phyloP scores from a whole-genome alignment of 345 rosid genomes.

The Eucalyptus urophylla region DNA sequence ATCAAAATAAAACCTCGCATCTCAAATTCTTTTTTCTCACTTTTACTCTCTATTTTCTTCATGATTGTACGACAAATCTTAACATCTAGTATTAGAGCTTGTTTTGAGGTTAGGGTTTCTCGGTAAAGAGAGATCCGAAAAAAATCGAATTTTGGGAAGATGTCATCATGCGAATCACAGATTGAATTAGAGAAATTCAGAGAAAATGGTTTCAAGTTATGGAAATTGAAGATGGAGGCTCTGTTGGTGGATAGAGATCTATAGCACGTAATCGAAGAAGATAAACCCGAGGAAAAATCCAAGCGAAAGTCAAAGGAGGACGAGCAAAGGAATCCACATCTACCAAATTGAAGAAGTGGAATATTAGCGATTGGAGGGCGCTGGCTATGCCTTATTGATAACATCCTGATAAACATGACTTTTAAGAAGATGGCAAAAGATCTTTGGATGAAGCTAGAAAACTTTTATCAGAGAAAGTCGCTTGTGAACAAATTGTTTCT shows the following conservation, averaged over 20 bases:
- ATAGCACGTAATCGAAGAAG: not conserved
- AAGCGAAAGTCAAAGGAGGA: not conserved
- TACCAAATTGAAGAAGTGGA: not conserved
- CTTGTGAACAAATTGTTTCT: not conserved
- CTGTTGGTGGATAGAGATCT: not conserved
- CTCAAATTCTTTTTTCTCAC: not conserved
- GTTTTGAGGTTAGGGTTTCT: not conserved
- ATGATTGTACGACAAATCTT: not conserved
- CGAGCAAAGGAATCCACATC: not conserved
- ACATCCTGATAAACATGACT: not conserved
- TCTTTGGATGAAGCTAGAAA: not conserved
- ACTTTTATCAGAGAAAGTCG: not conserved
- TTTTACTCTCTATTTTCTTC: not conserved
- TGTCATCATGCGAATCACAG: not conserved
- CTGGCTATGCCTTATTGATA: not conserved
- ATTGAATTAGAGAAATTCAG: not conserved
- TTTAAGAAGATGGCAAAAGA: not conserved
- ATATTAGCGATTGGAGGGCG: not conserved
- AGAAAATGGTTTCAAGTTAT: not conserved
- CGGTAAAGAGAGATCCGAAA: not conserved
- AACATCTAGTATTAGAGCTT: rapidly evolving
- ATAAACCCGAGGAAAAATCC: not conserved
- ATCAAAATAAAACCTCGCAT: not conserved
- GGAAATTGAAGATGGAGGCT: not conserved
- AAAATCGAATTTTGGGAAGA: not conserved